Evolutionary conservation across 257 asterid species (phyloP).

Genomic region (Asclepias syriaca): DNA sequence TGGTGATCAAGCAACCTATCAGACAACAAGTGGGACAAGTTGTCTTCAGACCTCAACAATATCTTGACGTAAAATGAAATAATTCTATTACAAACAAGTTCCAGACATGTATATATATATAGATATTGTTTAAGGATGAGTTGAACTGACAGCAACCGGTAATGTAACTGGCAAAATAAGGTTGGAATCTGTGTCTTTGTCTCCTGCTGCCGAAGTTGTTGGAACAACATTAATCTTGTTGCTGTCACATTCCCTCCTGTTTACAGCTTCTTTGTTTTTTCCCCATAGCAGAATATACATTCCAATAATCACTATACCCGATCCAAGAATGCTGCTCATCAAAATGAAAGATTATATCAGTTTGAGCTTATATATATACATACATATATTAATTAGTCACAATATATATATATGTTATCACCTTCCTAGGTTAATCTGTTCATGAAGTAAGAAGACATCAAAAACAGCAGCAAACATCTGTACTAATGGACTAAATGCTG

Average conservation of each 20-base stretch:
- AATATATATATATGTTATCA: constrained; percentile 8
- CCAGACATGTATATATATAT: background rate
- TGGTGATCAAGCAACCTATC: too few relatives aligned
- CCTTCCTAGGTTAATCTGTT: constrained; percentile 71
- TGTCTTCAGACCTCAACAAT: too few relatives aligned
- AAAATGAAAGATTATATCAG: background rate
- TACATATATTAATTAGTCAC: too few relatives aligned
- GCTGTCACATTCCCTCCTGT: constrained; percentile 3
- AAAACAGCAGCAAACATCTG: constrained; percentile 67
- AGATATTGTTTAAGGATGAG: background rate
- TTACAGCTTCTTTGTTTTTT: constrained; percentile 45
- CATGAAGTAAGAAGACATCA: constrained; percentile 53
- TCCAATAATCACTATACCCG: constrained; percentile 51
- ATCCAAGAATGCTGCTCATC: constrained; percentile 55
- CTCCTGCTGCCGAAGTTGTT: constrained; percentile 1
- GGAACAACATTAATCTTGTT: constrained; percentile 11
- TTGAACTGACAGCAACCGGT: constrained; percentile 12
- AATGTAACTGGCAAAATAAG: constrained; percentile 14
- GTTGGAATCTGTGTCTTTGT: constrained; percentile 18
- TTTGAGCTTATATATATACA: background rate
- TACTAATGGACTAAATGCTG: constrained; percentile 71
- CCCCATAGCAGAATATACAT: constrained; percentile 77
- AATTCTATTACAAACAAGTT: background rate
- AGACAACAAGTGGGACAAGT: too few relatives aligned
- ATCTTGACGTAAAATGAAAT: background rate